phyloP scores from a whole-genome alignment of 164 flowering plant species.

The Vitis amurensis region DNA sequence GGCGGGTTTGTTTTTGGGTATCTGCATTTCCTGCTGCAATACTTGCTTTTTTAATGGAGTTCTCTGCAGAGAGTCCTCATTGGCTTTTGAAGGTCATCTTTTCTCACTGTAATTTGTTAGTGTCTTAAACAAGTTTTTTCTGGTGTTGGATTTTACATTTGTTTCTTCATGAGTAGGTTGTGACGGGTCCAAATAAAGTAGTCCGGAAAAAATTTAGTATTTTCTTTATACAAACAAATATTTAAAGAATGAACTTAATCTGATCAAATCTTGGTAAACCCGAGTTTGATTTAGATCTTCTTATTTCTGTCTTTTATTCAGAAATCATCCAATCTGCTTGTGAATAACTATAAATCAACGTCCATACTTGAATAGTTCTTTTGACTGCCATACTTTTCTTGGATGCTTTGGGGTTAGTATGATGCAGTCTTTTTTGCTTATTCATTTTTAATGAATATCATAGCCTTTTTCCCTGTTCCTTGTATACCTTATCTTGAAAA shows the following conservation, averaged over 20 bases:
- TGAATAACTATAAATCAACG: too few species aligned
- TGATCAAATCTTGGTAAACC: too few species aligned
- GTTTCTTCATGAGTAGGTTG: too few species aligned
- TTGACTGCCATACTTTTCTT: not conserved
- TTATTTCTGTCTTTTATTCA: not conserved
- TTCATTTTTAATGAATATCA: not conserved
- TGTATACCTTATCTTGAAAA: not conserved
- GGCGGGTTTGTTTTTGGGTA: slow-evolving; percentile 48
- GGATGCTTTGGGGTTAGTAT: not conserved
- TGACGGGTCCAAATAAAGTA: too few species aligned
- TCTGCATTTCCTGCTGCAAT: slow-evolving; percentile 36
- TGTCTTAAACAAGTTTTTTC: not conserved
- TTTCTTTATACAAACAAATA: too few species aligned
- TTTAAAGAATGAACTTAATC: too few species aligned
- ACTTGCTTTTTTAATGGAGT: slow-evolving; percentile 41
- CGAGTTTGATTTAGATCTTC: not conserved
- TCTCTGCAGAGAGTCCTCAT: slow-evolving; percentile 52
- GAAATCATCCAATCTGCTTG: not conserved
- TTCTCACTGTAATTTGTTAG: not conserved
- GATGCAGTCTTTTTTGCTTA: not conserved
- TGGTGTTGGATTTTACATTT: not conserved
- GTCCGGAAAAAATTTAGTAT: too few species aligned
- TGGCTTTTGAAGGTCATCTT: slow-evolving; percentile 47
- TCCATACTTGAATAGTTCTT: not conserved
- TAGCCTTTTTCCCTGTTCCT: not conserved